Evolutionary conservation across 2,329 filamentous ascomycete species (phyloP).

Genomic region (Neocucurbitaria cava): DNA sequence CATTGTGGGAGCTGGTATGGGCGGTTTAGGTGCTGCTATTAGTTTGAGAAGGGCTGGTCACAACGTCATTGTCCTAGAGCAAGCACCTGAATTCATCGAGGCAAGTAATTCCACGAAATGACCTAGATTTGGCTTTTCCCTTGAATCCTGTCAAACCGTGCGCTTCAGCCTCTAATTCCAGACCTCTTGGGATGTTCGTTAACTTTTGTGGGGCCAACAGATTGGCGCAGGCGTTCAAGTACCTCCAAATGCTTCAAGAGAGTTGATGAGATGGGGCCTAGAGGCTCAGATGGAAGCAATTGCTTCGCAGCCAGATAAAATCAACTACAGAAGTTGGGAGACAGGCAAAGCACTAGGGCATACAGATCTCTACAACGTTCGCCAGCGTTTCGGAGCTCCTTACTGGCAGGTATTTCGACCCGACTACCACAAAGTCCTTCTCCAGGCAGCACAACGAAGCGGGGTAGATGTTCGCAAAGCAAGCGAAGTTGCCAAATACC

Average conservation of each 20-base stretch:
- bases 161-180: too few relatives aligned
- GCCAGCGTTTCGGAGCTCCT: neutral
- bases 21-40: neutral
- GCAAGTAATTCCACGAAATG: slow-evolving; percentile 21
- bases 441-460: neutral
- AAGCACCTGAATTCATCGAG: slow-evolving; percentile 42
- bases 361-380: neutral
- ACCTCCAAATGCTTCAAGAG: slow-evolving; percentile 42
- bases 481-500: neutral
- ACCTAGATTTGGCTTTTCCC: neutral
- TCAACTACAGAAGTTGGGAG: slow-evolving; percentile 1
- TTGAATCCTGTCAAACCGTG: too few relatives aligned
- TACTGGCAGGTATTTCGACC: slow-evolving; percentile 3
- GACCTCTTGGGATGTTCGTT: neutral
- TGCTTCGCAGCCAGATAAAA: neutral
- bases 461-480: neutral
- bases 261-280: slow-evolving; percentile 57
- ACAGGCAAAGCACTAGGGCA: neutral
- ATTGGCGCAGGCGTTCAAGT: slow-evolving; percentile 14
- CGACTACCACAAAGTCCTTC: neutral
- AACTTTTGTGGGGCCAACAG: neutral
- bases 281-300: neutral
- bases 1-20: neutral
- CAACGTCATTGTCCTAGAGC: slow-evolving; percentile 45
- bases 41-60: slow-evolving; percentile 15